Conservation (phyloP, 176 grass and related monocot genomes). For the Oryza glumipatula region DNA sequence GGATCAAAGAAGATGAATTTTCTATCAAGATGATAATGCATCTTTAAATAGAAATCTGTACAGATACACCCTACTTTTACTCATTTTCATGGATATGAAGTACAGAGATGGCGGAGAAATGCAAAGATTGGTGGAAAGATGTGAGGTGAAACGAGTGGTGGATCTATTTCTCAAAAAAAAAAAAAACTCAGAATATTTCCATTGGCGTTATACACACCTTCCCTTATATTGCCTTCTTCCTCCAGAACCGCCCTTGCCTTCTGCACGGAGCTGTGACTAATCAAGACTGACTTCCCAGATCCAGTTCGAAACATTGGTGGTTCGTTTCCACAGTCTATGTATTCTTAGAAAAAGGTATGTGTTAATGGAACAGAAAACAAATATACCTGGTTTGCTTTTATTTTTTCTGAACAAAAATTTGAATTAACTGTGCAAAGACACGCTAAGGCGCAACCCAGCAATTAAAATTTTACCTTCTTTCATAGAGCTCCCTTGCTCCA, state of each 20-base stretch:
- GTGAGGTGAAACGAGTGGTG: not conserved
- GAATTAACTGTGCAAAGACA: no score
- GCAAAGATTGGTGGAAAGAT: not conserved
- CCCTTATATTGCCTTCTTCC: constrained; percentile 43
- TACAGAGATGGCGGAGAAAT: not conserved
- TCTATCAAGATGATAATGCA: not conserved
- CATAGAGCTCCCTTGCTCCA: constrained; percentile 43
- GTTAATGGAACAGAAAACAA: constrained; percentile 4
- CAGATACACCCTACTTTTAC: not conserved
- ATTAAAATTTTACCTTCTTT: constrained; percentile 43
- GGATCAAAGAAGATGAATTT: not conserved
- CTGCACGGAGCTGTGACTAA: constrained; percentile 53
- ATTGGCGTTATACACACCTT: constrained; percentile 15
- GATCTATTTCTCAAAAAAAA: not conserved
- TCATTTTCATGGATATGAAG: constrained; percentile 7
- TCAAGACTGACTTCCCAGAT: constrained; percentile 62
- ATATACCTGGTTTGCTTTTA: constrained; percentile 18
- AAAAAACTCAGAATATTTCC: constrained; percentile 13
- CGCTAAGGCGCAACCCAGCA: not conserved
- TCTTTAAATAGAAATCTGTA: not conserved
- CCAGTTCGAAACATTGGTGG: constrained; percentile 70
- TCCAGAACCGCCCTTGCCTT: constrained; percentile 68
- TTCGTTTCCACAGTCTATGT: constrained; percentile 34
- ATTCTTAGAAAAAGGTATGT: constrained; percentile 36
- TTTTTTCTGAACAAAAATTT: constrained; percentile 11